A percentile compares a stretch with the other conserved stretches of the same genome.
Conservation (phyloP, 345 rosid genomes). For the Pelargonium nanum region DNA sequence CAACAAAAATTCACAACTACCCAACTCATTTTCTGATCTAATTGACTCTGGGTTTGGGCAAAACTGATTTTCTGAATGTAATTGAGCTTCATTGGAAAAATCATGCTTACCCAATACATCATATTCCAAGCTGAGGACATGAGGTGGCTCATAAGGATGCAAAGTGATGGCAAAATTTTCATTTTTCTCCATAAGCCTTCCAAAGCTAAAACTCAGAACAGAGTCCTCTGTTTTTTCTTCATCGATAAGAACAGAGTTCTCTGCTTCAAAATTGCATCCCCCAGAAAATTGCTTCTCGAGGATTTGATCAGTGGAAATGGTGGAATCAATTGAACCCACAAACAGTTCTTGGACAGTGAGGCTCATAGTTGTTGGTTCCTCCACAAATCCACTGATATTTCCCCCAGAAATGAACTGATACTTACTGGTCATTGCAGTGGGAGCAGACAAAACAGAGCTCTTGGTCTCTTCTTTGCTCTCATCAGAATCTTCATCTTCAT, state of each 20-base stretch:
- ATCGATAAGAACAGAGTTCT: slow-evolving; percentile 1
- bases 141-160: not conserved
- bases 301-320: not conserved
- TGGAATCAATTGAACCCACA: slow-evolving; percentile 2
- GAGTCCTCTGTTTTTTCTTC: slow-evolving; percentile 5
- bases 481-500: not conserved
- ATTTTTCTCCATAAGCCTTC: slow-evolving; percentile 3
- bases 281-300: not conserved
- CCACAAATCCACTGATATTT: slow-evolving; percentile 34
- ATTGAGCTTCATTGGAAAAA: not conserved
- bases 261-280: not conserved
- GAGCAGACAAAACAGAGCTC: slow-evolving; percentile 14
- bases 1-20: not conserved
- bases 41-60: not conserved
- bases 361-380: slow-evolving; percentile 33
- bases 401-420: slow-evolving; percentile 28
- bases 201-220: slow-evolving; percentile 1
- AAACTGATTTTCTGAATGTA: not conserved
- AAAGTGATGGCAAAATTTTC: too few relatives aligned
- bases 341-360: slow-evolving; percentile 30
- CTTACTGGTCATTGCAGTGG: slow-evolving; percentile 22
- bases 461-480: slow-evolving; percentile 12
- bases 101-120: not conserved
- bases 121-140: not conserved
- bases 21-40: not conserved